Conservation (phyloP, 1,284 basidiomycete genomes). For the Irpex sp. region DNA sequence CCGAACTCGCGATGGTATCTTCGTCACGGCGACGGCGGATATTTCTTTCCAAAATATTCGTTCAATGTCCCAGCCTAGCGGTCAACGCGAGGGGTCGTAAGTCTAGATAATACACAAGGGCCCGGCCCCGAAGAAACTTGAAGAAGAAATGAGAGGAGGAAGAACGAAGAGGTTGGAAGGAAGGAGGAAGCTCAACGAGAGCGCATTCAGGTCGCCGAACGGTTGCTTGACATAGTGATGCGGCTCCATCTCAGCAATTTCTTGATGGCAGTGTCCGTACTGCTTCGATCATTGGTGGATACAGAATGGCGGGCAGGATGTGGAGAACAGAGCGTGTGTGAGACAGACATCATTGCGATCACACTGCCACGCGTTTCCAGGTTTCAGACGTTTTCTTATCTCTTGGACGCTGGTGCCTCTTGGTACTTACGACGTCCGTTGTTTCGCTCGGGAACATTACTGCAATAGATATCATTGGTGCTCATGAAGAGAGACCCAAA, state of each 20-base stretch:
- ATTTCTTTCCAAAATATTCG: not conserved
- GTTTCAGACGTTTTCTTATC: not conserved
- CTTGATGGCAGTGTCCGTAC: not conserved
- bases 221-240: not conserved
- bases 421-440: too few species aligned
- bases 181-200: not conserved
- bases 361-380: not conserved
- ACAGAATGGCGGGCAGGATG: not conserved
- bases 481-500: too few species aligned
- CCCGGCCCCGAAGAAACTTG: constrained; percentile 4
- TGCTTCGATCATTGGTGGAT: not conserved
- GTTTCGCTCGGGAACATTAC: too few species aligned
- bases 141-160: not conserved
- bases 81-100: not conserved
- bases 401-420: too few species aligned
- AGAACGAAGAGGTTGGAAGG: not conserved
- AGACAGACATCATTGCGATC: not conserved
- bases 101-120: not conserved
- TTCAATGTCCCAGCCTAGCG: not conserved
- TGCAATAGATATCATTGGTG: too few species aligned
- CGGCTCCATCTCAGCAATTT: not conserved
- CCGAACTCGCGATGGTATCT: not conserved
- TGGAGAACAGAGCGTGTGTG: not conserved
- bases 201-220: too few species aligned
- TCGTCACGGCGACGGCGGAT: not conserved